A percentile compares a stretch with the other conserved stretches of the same genome.
phyloP scores from a whole-genome alignment of 192 early-diverging fungal genomes.

The Borealophlyctis nickersoniae region DNA sequence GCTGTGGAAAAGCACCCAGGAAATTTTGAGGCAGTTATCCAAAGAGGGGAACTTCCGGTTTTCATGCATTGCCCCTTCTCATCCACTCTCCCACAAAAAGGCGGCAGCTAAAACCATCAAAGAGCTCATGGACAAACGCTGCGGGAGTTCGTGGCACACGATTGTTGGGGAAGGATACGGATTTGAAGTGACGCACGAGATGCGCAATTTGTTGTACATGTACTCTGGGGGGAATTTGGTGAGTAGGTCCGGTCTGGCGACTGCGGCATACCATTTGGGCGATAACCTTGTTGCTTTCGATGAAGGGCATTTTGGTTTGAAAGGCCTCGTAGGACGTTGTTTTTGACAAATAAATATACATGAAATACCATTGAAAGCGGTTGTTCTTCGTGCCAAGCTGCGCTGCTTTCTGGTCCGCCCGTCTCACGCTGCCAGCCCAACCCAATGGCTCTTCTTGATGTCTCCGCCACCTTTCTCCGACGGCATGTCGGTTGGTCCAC shows the following conservation, averaged over 20 bases:
- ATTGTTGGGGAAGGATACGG: constrained; percentile 66
- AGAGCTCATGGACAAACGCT: constrained; percentile 60
- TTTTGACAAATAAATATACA: too few relatives aligned
- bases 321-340: constrained; percentile 52
- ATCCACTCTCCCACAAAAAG: constrained; percentile 22
- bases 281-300: constrained; percentile 2
- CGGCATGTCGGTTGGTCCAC: too few relatives aligned
- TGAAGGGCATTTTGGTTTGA: constrained; percentile 46
- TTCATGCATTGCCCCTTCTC: too few relatives aligned
- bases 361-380: too few relatives aligned
- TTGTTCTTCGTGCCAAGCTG: too few relatives aligned
- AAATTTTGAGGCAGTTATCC: constrained; percentile 55
- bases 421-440: too few relatives aligned
- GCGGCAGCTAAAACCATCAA: constrained; percentile 57
- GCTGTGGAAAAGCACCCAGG: constrained; percentile 57
- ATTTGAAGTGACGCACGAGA: constrained; percentile 61
- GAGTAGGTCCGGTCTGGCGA: not conserved
- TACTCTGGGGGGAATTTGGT: constrained; percentile 55
- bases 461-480: too few relatives aligned
- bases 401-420: too few relatives aligned
- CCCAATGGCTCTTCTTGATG: too few relatives aligned
- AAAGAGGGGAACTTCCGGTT: too few relatives aligned
- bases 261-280: not conserved
- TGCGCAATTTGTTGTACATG: constrained; percentile 56
- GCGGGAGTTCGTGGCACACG: constrained; percentile 59